phyloP scores from a whole-genome alignment of 1,284 basidiomycete species.

The Athelia psychrophila region DNA sequence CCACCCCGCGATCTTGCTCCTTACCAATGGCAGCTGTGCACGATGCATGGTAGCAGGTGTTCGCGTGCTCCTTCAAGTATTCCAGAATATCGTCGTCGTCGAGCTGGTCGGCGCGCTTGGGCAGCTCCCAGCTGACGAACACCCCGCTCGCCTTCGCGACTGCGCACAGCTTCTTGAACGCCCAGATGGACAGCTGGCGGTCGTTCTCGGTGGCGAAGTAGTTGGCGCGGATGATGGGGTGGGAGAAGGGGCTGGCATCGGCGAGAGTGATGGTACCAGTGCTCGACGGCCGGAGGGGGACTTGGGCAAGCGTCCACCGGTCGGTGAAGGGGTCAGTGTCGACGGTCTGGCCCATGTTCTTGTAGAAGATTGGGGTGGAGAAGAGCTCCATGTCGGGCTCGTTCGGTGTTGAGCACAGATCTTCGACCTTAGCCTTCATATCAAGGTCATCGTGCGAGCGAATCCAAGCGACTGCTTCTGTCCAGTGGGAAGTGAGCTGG shows the following conservation, averaged over 20 bases:
- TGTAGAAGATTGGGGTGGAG: background rate
- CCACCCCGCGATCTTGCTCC: constrained; percentile 21
- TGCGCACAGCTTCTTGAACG: constrained; percentile 9
- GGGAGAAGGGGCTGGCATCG: constrained; percentile 30
- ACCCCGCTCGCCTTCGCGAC: constrained; percentile 25
- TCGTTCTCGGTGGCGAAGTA: constrained; percentile 20
- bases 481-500: constrained; percentile 22
- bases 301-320: constrained; percentile 6
- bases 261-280: constrained; percentile 33
- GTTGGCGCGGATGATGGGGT: constrained; percentile 39
- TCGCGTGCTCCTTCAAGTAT: constrained; percentile 25
- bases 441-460: constrained; percentile 10
- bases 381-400: background rate
- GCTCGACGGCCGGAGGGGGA: constrained; percentile 23
- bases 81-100: constrained; percentile 29
- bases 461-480: constrained; percentile 19
- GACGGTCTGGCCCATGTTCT: constrained; percentile 1
- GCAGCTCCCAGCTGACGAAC: constrained; percentile 21
- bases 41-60: constrained; percentile 35
- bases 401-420: background rate
- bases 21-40: constrained; percentile 24
- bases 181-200: background rate
- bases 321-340: constrained; percentile 20
- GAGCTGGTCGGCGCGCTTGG: constrained; percentile 23
- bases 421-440: background rate